Conservation (phyloP, 169 alveolate species). For the Eimeria falciformis region DNA sequence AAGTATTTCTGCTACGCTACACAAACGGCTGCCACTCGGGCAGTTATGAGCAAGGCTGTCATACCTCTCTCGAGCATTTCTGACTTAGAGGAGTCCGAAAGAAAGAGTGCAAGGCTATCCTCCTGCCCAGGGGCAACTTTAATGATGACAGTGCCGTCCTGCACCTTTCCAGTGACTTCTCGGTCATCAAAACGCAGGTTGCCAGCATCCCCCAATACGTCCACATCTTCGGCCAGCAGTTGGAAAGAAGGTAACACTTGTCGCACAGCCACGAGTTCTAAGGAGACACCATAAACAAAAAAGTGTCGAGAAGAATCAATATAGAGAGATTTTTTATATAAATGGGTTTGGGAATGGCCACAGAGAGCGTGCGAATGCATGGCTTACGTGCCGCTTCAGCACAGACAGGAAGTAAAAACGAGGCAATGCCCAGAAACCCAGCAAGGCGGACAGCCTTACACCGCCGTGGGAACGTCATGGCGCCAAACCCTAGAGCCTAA, state of each 20-base stretch:
- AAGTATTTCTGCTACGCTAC: no score
- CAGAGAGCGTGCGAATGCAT: no score
- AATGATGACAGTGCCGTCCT: constrained; percentile 43
- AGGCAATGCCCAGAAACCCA: no score
- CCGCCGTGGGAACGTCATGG: no score
- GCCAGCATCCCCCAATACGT: neutral
- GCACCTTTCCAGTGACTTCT: constrained; percentile 27
- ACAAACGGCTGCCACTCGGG: no score
- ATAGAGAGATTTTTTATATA: no score
- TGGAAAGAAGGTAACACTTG: constrained; percentile 31
- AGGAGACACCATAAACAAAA: neutral
- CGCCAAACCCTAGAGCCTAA: no score
- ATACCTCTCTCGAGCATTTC: constrained; percentile 45
- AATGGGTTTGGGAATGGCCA: no score
- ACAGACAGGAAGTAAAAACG: no score
- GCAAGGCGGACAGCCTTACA: no score
- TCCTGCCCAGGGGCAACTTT: neutral
- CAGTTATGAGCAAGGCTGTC: neutral
- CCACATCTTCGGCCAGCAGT: constrained; percentile 32
- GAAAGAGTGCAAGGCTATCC: constrained; percentile 37
- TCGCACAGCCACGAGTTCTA: constrained; percentile 47
- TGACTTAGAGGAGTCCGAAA: neutral
- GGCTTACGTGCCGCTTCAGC: no score
- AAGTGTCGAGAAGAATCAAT: no score
- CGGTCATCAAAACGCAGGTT: constrained; percentile 28